phyloP scores from a whole-genome alignment of 441 rosid species.

The Jatropha multifida region DNA sequence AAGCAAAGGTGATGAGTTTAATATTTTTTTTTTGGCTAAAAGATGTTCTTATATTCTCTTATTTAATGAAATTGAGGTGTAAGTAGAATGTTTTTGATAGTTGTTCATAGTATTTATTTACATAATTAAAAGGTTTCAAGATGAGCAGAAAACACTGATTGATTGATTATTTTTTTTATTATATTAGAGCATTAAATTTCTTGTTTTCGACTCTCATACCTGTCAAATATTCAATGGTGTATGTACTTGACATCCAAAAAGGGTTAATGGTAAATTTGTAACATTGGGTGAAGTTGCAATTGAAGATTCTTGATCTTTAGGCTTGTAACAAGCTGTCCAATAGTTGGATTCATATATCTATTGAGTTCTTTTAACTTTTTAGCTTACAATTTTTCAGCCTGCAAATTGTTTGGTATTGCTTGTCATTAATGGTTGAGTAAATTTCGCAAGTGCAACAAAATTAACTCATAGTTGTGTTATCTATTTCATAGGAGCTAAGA shows the following conservation, averaged over 20 bases:
- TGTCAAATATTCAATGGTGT: background rate
- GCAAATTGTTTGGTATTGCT: background rate
- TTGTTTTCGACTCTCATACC: background rate
- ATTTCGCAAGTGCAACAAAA: constrained; percentile 3
- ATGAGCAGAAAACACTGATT: background rate
- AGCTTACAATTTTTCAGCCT: background rate
- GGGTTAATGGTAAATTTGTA: background rate
- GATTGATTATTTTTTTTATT: background rate
- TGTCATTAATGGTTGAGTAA: background rate
- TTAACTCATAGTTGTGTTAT: constrained; percentile 4
- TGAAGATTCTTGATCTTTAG: background rate
- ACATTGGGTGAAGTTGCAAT: background rate
- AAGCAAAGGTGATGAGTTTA: constrained; percentile 70
- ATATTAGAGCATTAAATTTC: background rate
- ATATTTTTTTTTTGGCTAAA: background rate
- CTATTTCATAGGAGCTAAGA: constrained; percentile 65
- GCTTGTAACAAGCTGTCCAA: background rate
- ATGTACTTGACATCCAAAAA: background rate
- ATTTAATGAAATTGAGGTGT: constrained; percentile 7
- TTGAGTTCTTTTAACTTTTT: background rate
- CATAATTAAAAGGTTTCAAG: background rate
- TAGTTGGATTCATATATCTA: background rate
- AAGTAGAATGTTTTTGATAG: background rate
- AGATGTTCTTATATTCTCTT: background rate
- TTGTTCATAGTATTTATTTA: background rate